A percentile compares a stretch with the other conserved stretches of the same genome.
These are phyloP conservation scores for Lojkania enalia DNA, from an alignment of 2,329 filamentous ascomycete species.

Conservation along the genomic window DNA sequence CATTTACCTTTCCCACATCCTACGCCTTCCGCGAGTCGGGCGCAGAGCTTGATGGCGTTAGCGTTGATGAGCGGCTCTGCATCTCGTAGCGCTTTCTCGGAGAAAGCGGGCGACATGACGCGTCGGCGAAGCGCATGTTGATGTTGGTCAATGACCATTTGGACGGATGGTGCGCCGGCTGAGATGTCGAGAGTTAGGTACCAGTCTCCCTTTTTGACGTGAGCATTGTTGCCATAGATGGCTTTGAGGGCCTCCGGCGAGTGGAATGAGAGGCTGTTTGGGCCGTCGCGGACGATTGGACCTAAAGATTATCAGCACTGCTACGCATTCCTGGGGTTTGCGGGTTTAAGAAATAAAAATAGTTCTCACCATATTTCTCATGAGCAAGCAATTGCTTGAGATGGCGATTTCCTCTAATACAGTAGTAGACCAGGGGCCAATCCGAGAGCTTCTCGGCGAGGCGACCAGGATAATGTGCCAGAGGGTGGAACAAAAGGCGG, in stretches of 20 bases:
- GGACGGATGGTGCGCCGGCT: neutral
- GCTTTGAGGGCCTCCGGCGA: neutral
- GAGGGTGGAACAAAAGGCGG: constrained; percentile 7
- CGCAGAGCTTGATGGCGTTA: constrained; percentile 1
- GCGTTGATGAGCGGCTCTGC: neutral
- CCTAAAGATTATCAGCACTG: neutral
- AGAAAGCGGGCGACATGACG: constrained; percentile 7
- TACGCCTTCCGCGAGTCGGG: neutral
- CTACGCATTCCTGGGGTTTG: no score
- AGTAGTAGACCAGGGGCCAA: constrained; percentile 5
- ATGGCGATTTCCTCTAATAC: constrained; percentile 2
- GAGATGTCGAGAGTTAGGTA: constrained; percentile 5
- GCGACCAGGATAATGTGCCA: constrained; percentile 6
- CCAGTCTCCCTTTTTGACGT: constrained; percentile 6
- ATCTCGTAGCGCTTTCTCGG: constrained; percentile 6
- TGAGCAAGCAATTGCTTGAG: constrained; percentile 2
- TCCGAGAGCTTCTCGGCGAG: constrained; percentile 5
- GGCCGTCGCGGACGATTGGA: constrained; percentile 1
- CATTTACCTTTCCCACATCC: neutral
- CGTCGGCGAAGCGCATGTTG: constrained; percentile 4
- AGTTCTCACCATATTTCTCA: constrained; percentile 7
- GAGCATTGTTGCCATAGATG: constrained; percentile 4
- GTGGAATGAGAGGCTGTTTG: constrained; percentile 1
- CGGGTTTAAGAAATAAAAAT: neutral
- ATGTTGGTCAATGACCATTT: constrained; percentile 6